Conservation (phyloP, 495 filamentous ascomycete species). For the Margaritispora aquatica region DNA sequence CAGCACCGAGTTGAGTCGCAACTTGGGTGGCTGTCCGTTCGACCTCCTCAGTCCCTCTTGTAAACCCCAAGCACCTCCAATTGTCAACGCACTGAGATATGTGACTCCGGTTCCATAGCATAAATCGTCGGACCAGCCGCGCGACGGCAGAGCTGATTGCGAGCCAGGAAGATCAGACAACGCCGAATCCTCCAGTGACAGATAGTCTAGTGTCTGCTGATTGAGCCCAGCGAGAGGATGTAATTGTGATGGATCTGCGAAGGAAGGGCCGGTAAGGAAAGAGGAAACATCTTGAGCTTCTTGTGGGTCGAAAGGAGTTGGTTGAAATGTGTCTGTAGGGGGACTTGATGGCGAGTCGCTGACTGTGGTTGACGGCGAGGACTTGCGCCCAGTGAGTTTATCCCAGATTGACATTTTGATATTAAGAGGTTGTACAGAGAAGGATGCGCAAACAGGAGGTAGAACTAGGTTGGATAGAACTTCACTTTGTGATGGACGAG, state of each 20-base stretch:
- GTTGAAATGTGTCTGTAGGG: slow-evolving; percentile 36
- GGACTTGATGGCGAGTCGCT: slow-evolving; percentile 20
- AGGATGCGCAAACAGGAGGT: background rate
- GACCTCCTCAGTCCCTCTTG: slow-evolving; percentile 78
- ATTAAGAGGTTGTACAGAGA: background rate
- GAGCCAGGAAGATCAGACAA: slow-evolving; percentile 84
- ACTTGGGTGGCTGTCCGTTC: slow-evolving; percentile 71
- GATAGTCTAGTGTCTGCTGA: slow-evolving; percentile 86
- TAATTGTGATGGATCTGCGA: slow-evolving; percentile 77
- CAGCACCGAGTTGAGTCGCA: slow-evolving; percentile 85
- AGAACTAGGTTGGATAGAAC: no score
- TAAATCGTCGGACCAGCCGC: slow-evolving; percentile 95
- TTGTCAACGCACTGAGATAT: slow-evolving; percentile 77
- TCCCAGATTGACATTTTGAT: slow-evolving; percentile 76
- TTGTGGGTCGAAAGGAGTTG: slow-evolving; percentile 59
- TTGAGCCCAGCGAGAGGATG: slow-evolving; percentile 94
- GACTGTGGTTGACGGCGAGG: slow-evolving; percentile 24
- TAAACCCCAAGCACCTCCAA: slow-evolving; percentile 88
- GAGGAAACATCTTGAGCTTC: slow-evolving; percentile 72
- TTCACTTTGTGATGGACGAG: no score
- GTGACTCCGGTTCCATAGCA: slow-evolving; percentile 96
- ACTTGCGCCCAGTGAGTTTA: slow-evolving; percentile 76
- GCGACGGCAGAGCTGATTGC: slow-evolving; percentile 80
- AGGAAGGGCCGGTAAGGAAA: slow-evolving; percentile 63
- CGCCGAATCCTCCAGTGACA: slow-evolving; percentile 84